phyloP scores from a whole-genome alignment of 2,329 filamentous ascomycete genomes.

The Ascochyta pisi region DNA sequence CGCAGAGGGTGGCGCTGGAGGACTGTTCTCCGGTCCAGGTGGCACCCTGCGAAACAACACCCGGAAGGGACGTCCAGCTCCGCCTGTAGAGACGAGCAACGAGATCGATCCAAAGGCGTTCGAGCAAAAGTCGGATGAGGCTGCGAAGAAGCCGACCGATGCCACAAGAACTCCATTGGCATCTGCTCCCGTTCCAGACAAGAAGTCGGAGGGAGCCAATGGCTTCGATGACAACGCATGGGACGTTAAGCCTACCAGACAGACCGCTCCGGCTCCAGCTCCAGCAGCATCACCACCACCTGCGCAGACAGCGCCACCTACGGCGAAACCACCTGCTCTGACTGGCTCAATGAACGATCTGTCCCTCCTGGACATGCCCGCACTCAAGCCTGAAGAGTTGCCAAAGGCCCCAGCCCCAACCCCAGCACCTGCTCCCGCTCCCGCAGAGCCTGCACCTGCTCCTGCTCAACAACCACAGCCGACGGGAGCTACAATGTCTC shows the following conservation, averaged over 20 bases:
- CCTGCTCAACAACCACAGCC: conserved; percentile 44
- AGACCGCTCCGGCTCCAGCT: conserved; percentile 52
- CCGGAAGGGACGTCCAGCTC: conserved; percentile 85
- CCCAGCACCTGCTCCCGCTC: conserved; percentile 49
- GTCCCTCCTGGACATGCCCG: conserved; percentile 65
- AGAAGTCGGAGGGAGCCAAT: conserved; percentile 51
- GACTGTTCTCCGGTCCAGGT: conserved; percentile 92
- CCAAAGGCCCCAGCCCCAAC: conserved; percentile 51
- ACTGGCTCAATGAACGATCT: conserved; percentile 75
- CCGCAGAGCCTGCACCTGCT: conserved; percentile 49
- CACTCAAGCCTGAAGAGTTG: conserved; percentile 44
- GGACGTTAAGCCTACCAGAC: conserved; percentile 86
- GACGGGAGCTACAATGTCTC: conserved; percentile 54
- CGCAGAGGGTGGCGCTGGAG: conserved; percentile 67
- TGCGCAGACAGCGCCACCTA: conserved; percentile 55
- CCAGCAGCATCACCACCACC: conserved; percentile 50
- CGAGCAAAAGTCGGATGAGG: conserved; percentile 62
- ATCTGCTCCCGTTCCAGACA: conserved; percentile 56
- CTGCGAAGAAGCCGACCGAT: conserved; percentile 55
- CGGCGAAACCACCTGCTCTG: conserved; percentile 41
- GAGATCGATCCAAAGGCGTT: conserved; percentile 88
- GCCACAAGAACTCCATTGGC: conserved; percentile 58
- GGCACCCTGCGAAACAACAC: conserved; percentile 93
- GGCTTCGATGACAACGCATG: conserved; percentile 98
- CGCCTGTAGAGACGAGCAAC: conserved; percentile 84